Evolutionary conservation across 441 rosid genomes (phyloP).

Genomic region (Bocquillonia castaneifolia): DNA sequence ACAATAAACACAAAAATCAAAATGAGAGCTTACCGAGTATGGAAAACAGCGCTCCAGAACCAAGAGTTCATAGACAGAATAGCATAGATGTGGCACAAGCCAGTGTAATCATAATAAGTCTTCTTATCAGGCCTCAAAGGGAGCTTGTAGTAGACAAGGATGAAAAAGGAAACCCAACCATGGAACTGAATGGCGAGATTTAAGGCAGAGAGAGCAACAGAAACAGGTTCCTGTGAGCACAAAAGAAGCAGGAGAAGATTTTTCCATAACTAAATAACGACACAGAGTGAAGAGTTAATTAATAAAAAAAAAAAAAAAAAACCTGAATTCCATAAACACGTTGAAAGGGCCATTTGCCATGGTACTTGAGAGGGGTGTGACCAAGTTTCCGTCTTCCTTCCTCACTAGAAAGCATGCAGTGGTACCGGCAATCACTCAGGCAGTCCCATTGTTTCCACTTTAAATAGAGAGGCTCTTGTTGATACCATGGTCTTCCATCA

Average conservation of each 20-base stretch:
- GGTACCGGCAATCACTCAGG: constrained; percentile 75
- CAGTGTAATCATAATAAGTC: constrained; percentile 67
- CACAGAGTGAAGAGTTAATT: not conserved
- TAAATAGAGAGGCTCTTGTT: constrained; percentile 71
- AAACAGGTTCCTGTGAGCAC: constrained; percentile 68
- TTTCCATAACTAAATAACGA: too few species aligned
- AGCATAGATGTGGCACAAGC: constrained; percentile 72
- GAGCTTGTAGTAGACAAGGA: constrained; percentile 68
- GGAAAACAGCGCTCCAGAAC: constrained; percentile 92
- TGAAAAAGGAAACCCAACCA: constrained; percentile 89
- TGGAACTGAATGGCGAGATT: constrained; percentile 82
- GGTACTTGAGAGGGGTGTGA: constrained; percentile 64
- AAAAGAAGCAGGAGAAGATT: too few species aligned
- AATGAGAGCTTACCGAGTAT: constrained; percentile 50
- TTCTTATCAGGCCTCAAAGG: constrained; percentile 53
- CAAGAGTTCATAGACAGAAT: constrained; percentile 73
- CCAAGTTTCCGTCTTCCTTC: constrained; percentile 57
- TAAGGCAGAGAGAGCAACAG: constrained; percentile 76
- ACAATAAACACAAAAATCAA: too few species aligned
- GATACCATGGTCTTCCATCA: constrained; percentile 78
- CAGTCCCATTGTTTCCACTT: constrained; percentile 89
- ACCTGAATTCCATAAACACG: constrained; percentile 89
- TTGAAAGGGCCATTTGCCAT: constrained; percentile 91
- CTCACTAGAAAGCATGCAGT: constrained; percentile 81
- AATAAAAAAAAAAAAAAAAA: constrained; percentile 12